Base-by-base conservation (phyloP, 1,139 yeast genomes). In the Pichia sp. region DNA sequence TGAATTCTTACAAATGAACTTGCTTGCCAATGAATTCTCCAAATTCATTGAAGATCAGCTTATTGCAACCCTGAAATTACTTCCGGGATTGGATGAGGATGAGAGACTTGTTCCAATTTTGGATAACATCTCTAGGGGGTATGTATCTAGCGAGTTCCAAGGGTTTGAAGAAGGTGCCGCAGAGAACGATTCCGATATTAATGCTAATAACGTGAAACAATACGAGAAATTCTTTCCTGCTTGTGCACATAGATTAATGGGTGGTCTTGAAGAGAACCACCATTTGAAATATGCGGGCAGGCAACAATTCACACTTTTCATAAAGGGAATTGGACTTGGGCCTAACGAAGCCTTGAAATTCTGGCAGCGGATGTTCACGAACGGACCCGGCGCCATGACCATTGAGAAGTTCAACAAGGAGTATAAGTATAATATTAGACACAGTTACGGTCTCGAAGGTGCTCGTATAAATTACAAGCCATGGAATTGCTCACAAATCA, bases 361-460 rank as follows among this genome's bases (percentile, higher is more conserved):
- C 58, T 91, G 97, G 96, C 63, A 79, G 8, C 64, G 64, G 40
- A 81, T 80, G 49, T 87, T 88, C 58, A 74, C 86, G 11, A 26
- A 32, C 15, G 72, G 60, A 5, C 38, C 66, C 19, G 71, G 69
- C 9, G 54, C 58, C 19, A 69, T 81, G 59, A 69, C 79, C 3
- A 60, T 74, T 38, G 96, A 87, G 42, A 76, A 76, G 48, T 88
- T 87, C 61, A 75, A 80, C 56, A 87, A 88, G 58, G 94, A 88
- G 52, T 88, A 91, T 63, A 68, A 74, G 41, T 91, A 91, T 65
- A 85, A 84, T 52, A 72, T 91, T 49, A 72, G 95, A 42, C 97
- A 93, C 59, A 72, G 71, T 46, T 91, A 91, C 56, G 98, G 97
- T 35, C 66, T 86, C 40, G 96, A 86, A 58, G 99, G 98, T 49